phyloP scores from a whole-genome alignment of 192 early-diverging fungal genomes.

The Umbelopsis vinacea region DNA sequence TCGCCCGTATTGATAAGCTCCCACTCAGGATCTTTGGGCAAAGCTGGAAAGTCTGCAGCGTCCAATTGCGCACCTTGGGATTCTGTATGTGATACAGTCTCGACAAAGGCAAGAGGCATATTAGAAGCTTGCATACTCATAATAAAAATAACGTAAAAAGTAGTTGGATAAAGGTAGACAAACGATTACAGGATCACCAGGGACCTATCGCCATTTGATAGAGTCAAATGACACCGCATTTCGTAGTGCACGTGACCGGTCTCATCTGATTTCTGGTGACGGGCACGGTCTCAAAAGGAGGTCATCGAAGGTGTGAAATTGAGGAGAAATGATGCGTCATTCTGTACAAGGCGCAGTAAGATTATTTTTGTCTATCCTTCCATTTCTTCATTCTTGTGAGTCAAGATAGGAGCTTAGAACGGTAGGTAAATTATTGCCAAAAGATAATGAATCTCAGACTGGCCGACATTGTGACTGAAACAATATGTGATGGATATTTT shows the following conservation, averaged over 20 bases:
- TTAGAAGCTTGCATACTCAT: background rate
- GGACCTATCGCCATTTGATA: constrained; percentile 4
- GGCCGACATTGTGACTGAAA: no score
- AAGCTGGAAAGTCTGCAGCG: constrained; percentile 8
- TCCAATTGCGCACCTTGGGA: background rate
- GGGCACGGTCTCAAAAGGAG: background rate
- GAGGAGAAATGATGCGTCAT: no score
- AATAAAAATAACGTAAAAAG: background rate
- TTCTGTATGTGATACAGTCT: background rate
- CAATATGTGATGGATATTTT: no score
- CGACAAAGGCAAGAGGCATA: constrained; percentile 12
- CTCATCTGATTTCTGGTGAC: background rate
- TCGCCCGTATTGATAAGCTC: constrained; percentile 20
- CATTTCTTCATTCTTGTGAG: no score
- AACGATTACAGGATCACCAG: constrained; percentile 7
- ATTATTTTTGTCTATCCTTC: no score
- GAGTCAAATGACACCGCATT: constrained; percentile 8
- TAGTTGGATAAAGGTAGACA: constrained; percentile 19
- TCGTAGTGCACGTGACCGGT: constrained; percentile 5
- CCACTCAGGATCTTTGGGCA: constrained; percentile 19
- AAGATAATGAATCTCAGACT: no score
- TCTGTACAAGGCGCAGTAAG: no score
- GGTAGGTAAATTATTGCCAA: no score
- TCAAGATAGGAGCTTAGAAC: no score
- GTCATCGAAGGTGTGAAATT: no score